These are phyloP conservation scores for Pseudogymnoascus sp. DNA, from an alignment of 2,329 filamentous ascomycete genomes.

Conservation along the genomic window DNA sequence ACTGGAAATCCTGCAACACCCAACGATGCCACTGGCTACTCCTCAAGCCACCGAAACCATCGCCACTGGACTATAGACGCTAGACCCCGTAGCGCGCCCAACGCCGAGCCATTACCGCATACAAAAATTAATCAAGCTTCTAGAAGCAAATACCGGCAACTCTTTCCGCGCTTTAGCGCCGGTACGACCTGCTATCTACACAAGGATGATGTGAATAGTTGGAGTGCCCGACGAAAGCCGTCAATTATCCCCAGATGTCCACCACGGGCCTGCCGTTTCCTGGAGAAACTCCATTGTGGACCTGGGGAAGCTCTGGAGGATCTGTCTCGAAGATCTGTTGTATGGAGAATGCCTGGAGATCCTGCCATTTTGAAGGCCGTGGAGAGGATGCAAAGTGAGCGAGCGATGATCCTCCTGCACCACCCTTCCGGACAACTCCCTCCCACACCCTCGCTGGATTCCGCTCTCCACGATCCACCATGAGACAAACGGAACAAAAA, in stretches of 20 bases:
- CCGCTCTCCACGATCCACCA: neutral
- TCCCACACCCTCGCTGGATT: neutral
- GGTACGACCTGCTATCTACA: neutral
- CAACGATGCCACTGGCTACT: neutral
- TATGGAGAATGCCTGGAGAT: neutral
- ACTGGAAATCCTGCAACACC: neutral
- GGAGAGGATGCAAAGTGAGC: neutral
- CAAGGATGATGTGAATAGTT: neutral
- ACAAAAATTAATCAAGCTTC: slow-evolving; percentile 2
- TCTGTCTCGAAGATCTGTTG: neutral
- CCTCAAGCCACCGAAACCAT: neutral
- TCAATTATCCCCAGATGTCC: neutral
- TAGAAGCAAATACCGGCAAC: neutral
- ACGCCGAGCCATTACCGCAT: slow-evolving; percentile 5
- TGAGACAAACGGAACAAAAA: neutral
- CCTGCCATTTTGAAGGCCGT: neutral
- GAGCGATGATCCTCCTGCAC: neutral
- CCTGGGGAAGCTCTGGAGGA: neutral
- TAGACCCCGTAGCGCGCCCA: neutral
- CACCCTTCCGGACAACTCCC: neutral
- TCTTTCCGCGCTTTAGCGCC: neutral
- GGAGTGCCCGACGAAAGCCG: neutral
- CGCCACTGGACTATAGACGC: neutral
- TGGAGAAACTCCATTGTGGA: slow-evolving; percentile 7
- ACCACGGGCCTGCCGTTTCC: slow-evolving; percentile 1